Percentiles rank a stretch among this genome's conserved stretches.
Evolutionary conservation across 306 rosid genomes (phyloP).

Genomic region (Alnus glutinosa): DNA sequence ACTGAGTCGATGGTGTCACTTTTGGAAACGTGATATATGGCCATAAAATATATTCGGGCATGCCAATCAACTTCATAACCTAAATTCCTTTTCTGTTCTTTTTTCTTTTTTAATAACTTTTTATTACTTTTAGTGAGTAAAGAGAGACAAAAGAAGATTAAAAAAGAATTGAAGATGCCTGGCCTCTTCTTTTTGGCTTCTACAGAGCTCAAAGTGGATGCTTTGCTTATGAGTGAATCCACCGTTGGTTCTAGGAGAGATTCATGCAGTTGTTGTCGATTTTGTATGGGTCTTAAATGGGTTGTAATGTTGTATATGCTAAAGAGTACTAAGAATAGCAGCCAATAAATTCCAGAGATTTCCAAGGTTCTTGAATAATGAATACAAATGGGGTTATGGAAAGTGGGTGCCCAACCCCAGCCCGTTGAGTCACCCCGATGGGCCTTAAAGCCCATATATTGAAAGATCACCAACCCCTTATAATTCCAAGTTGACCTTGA

Average conservation of each 20-base stretch:
- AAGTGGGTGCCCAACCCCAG: too few species aligned
- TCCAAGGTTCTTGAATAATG: too few species aligned
- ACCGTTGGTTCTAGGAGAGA: constrained; percentile 26
- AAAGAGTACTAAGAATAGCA: too few species aligned
- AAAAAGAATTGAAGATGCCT: constrained; percentile 38
- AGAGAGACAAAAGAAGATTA: constrained; percentile 23
- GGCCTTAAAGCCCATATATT: too few species aligned
- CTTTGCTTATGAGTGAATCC: constrained; percentile 53
- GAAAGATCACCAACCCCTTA: too few species aligned
- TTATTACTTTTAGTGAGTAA: constrained; percentile 15
- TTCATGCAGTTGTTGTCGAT: constrained; percentile 11
- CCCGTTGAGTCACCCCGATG: too few species aligned
- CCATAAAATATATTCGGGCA: constrained; percentile 16
- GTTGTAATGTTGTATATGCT: too few species aligned
- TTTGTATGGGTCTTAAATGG: too few species aligned
- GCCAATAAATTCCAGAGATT: too few species aligned
- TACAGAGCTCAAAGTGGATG: constrained; percentile 39
- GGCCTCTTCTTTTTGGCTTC: constrained; percentile 13
- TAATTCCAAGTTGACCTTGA: too few species aligned
- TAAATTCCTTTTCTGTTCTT: not conserved
- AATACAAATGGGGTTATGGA: too few species aligned
- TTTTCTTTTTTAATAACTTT: not conserved
- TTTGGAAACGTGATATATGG: constrained; percentile 1
- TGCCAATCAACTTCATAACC: constrained; percentile 25
- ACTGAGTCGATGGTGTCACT: not conserved